Conservation (phyloP, 2,329 filamentous ascomycete genomes). For the Microsporum canis region DNA sequence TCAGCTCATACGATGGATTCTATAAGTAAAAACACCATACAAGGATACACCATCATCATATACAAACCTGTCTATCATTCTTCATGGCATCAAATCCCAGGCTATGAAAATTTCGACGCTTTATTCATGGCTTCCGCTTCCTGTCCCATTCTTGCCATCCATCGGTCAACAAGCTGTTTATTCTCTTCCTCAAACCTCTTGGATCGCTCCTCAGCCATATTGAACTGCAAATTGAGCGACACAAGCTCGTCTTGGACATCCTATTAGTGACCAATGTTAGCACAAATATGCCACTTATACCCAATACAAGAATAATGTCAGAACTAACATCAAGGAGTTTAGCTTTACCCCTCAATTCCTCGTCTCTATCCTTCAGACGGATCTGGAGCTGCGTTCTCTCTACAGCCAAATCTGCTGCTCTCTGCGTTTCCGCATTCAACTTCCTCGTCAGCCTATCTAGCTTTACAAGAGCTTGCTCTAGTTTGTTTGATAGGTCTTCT, state of each 20-base stretch:
- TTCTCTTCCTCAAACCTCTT: constrained; percentile 71
- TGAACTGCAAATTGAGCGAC: constrained; percentile 73
- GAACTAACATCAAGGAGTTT: constrained; percentile 61
- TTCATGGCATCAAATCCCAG: neutral
- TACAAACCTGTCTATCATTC: neutral
- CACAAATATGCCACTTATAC: neutral
- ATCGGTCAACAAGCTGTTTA: constrained; percentile 75
- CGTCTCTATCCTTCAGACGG: constrained; percentile 66
- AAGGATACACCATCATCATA: neutral
- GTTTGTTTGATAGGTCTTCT: constrained; percentile 52
- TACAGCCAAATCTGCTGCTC: constrained; percentile 50
- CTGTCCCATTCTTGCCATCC: constrained; percentile 77
- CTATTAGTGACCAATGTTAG: constrained; percentile 26
- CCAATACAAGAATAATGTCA: neutral
- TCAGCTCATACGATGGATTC: neutral
- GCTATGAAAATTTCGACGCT: constrained; percentile 37
- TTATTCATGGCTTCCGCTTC: constrained; percentile 83
- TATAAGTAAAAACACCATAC: too few species aligned
- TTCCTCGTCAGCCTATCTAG: constrained; percentile 52
- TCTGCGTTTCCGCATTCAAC: constrained; percentile 47
- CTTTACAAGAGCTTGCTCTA: constrained; percentile 53
- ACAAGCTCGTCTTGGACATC: constrained; percentile 90
- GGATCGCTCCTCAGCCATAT: constrained; percentile 66
- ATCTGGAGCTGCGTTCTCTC: constrained; percentile 53
- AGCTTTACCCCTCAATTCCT: constrained; percentile 73